These are phyloP conservation scores for Yarrowia sp. DNA, from an alignment of 805 yeast species.

Conservation along the genomic window DNA sequence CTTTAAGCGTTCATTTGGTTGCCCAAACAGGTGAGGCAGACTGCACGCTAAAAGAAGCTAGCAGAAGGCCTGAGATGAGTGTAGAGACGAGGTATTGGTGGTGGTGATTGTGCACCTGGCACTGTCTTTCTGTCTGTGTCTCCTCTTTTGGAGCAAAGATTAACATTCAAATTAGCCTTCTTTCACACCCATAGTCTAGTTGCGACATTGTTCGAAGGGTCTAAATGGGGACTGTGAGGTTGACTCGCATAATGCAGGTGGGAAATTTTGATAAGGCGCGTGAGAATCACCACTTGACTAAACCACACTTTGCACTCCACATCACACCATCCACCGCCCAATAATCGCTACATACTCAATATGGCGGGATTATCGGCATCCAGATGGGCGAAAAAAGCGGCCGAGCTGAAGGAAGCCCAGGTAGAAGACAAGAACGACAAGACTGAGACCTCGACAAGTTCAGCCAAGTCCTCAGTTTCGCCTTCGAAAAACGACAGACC, in stretches of 20 bases:
- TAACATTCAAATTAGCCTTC: conserved; percentile 27
- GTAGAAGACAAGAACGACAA: conserved; percentile 1
- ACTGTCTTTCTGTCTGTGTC: too few relatives aligned
- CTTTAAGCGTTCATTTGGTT: conserved; percentile 5
- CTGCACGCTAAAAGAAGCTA: conserved; percentile 14
- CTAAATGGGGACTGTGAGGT: too few relatives aligned
- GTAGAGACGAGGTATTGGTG: too few relatives aligned
- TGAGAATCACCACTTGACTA: conserved; percentile 13
- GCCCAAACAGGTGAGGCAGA: conserved; percentile 5
- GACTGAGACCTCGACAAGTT: background rate
- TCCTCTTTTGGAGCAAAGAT: too few relatives aligned
- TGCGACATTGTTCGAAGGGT: background rate
- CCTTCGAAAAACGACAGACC: conserved; percentile 11
- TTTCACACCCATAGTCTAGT: conserved; percentile 11
- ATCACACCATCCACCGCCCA: background rate
- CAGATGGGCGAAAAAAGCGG: conserved; percentile 34
- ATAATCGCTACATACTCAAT: background rate
- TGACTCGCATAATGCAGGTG: conserved; percentile 32
- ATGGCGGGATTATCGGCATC: conserved; percentile 37
- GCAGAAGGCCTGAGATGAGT: background rate
- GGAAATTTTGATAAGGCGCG: conserved; percentile 36
- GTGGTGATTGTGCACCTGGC: too few relatives aligned
- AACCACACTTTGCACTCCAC: background rate
- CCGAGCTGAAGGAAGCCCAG: conserved; percentile 1
- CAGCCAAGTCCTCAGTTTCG: background rate